Evolutionary conservation across 768 basidiomycete species (phyloP).

Genomic region (Cystofilobasidium ferigula): DNA sequence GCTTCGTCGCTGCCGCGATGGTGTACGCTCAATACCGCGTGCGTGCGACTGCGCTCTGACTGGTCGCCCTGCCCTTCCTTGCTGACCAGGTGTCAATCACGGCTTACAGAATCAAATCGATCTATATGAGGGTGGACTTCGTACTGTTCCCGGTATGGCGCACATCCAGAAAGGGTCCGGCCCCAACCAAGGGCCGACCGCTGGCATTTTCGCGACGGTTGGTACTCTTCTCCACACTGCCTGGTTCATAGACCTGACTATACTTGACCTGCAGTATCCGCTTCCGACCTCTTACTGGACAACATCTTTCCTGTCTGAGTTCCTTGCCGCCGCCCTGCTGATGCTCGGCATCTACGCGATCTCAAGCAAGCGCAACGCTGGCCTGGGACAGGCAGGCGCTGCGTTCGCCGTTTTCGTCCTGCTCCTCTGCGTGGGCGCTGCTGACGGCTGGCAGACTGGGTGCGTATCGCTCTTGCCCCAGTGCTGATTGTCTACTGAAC

Average conservation of each 20-base stretch:
- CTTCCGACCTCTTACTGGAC: neutral
- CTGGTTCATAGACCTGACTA: neutral
- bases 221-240: neutral
- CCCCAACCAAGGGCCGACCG: constrained; percentile 9
- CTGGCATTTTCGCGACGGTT: constrained; percentile 25
- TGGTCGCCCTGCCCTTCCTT: neutral
- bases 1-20: constrained; percentile 23
- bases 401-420: constrained; percentile 22
- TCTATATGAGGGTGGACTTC: constrained; percentile 5
- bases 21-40: constrained; percentile 18
- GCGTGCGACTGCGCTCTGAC: neutral
- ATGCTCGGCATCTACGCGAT: constrained; percentile 26
- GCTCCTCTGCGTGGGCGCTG: constrained; percentile 13
- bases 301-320: constrained; percentile 19
- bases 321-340: constrained; percentile 8
- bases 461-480: neutral
- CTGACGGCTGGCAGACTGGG: constrained; percentile 17
- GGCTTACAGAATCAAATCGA: constrained; percentile 16
- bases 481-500: neutral
- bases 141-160: constrained; percentile 10
- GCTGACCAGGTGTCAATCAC: too few species aligned
- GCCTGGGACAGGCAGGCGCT: neutral
- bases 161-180: neutral
- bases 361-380: constrained; percentile 13
- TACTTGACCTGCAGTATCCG: too few species aligned